phyloP scores from a whole-genome alignment of 2,329 filamentous ascomycete species.

The Niveomyces coronatus region DNA sequence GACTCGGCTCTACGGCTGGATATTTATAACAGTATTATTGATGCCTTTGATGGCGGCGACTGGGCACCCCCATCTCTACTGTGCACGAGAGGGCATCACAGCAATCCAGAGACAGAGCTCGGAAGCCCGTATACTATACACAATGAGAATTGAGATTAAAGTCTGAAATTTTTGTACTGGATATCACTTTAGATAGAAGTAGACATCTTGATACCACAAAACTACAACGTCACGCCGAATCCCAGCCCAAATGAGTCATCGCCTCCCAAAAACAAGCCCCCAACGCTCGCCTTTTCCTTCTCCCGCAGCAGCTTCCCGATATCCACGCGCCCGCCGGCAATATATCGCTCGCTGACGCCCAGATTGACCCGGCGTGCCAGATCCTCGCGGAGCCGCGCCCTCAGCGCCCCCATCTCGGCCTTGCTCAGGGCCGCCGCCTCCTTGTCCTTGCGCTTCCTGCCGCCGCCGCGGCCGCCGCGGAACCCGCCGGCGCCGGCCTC shows the following conservation, averaged over 20 bases:
- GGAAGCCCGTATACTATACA: slow-evolving; percentile 11
- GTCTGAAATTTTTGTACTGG: background rate
- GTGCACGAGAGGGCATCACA: slow-evolving; percentile 25
- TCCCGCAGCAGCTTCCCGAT: slow-evolving; percentile 58
- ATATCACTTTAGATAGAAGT: too few species aligned
- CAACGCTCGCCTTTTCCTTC: slow-evolving; percentile 34
- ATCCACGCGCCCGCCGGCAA: slow-evolving; percentile 78
- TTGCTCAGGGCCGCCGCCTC: slow-evolving; percentile 59
- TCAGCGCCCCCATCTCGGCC: slow-evolving; percentile 58
- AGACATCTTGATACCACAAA: too few species aligned
- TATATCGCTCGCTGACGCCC: slow-evolving; percentile 78
- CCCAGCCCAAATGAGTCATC: slow-evolving; percentile 54
- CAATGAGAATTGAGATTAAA: background rate
- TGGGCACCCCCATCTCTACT: slow-evolving; percentile 25
- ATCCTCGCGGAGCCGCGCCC: slow-evolving; percentile 61
- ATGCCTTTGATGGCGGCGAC: slow-evolving; percentile 16
- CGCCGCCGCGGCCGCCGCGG: slow-evolving; percentile 58
- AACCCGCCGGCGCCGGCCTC: slow-evolving; percentile 57
- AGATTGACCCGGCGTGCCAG: slow-evolving; percentile 69
- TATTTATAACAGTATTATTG: slow-evolving; percentile 24
- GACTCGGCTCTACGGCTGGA: slow-evolving; percentile 19
- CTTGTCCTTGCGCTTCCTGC: slow-evolving; percentile 64
- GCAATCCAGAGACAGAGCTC: slow-evolving; percentile 22
- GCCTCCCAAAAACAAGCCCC: slow-evolving; percentile 26
- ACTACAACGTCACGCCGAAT: slow-evolving; percentile 9